phyloP scores from a whole-genome alignment of 495 filamentous ascomycete species.

The Wilcoxina mikolae region DNA sequence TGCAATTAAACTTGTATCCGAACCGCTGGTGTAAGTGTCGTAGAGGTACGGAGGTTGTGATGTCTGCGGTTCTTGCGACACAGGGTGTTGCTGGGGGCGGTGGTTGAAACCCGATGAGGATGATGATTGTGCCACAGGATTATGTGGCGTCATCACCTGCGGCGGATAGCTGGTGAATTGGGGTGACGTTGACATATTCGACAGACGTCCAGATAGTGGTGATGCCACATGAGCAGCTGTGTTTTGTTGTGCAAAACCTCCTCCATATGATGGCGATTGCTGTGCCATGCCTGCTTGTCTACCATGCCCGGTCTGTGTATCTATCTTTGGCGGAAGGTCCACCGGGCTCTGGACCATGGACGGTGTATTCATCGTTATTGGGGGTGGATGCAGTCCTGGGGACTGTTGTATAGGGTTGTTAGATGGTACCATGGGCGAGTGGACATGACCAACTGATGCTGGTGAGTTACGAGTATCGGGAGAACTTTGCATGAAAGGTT shows the following conservation, averaged over 20 bases:
- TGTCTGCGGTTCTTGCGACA: conserved; percentile 11
- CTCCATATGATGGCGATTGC: not conserved
- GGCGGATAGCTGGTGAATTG: not conserved
- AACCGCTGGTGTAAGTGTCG: conserved; percentile 23
- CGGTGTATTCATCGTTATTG: conserved; percentile 14
- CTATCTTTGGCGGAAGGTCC: conserved; percentile 16
- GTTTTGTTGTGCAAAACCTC: not conserved
- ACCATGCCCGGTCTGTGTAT: not conserved
- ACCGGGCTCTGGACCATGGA: conserved; percentile 14
- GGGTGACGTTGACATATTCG: not conserved
- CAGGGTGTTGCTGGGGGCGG: conserved; percentile 10
- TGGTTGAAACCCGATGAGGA: conserved; percentile 11
- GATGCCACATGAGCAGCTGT: not conserved
- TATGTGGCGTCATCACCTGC: not conserved
- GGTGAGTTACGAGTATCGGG: conserved; percentile 16
- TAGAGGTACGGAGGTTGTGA: conserved; percentile 21
- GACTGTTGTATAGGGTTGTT: conserved; percentile 15
- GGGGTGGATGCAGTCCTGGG: conserved; percentile 8
- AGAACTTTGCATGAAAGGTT: conserved; percentile 12
- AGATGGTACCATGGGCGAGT: conserved; percentile 24
- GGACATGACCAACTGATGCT: conserved; percentile 17
- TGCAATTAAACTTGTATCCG: conserved; percentile 19
- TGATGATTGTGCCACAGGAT: not conserved
- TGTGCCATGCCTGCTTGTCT: not conserved
- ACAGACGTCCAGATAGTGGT: not conserved